Conservation (phyloP, 2,329 filamentous ascomycete species). For the Aspergillus oerlinghausenensis region DNA sequence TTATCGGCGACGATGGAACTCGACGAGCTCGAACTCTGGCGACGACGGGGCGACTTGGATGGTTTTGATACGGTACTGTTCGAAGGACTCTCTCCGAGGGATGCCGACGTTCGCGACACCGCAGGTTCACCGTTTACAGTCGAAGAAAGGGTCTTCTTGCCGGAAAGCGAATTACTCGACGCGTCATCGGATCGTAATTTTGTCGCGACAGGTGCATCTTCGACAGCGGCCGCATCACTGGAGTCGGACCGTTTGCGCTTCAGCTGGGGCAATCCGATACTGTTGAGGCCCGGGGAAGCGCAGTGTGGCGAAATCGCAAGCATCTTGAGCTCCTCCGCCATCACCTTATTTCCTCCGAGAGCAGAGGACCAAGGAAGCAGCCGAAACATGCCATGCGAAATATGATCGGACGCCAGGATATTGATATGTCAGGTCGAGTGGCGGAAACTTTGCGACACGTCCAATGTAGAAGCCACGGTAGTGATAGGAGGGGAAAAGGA, state of each 20-base stretch:
- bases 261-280: constrained; percentile 41
- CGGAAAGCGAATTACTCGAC: constrained; percentile 8
- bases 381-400: constrained; percentile 48
- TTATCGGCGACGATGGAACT: constrained; percentile 11
- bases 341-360: constrained; percentile 44
- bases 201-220: constrained; percentile 26
- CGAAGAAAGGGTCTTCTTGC: constrained; percentile 7
- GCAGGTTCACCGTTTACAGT: constrained; percentile 8
- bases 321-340: constrained; percentile 42
- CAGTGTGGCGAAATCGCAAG: constrained; percentile 35
- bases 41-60: not conserved
- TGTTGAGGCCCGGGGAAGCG: constrained; percentile 25
- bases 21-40: constrained; percentile 4
- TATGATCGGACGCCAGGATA: constrained; percentile 11
- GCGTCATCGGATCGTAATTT: constrained; percentile 29
- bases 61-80: not conserved
- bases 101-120: constrained; percentile 8
- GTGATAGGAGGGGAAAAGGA: not conserved
- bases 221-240: constrained; percentile 32
- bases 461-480: constrained; percentile 2
- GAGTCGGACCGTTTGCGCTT: constrained; percentile 57
- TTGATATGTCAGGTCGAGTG: constrained; percentile 6
- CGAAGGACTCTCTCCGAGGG: constrained; percentile 10
- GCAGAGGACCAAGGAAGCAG: constrained; percentile 44
- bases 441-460: constrained; percentile 9